phyloP scores from a whole-genome alignment of 2,329 filamentous ascomycete genomes.

The Colletotrichum orbiculare region DNA sequence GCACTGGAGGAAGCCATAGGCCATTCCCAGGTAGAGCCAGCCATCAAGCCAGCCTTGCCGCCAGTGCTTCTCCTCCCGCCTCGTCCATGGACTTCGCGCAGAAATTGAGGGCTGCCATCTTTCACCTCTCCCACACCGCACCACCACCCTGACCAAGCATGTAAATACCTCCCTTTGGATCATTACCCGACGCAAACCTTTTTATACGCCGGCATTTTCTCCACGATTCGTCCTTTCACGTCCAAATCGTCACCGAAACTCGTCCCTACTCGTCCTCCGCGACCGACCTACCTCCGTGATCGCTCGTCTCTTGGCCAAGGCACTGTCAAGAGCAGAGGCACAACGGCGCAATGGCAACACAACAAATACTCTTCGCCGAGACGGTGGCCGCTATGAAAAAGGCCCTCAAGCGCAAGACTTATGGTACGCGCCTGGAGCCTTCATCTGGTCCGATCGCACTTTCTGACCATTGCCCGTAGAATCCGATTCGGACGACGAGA shows the following conservation, averaged over 20 bases:
- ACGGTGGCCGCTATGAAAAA: slow-evolving; percentile 77
- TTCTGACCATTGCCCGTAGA: slow-evolving; percentile 58
- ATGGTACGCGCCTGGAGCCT: slow-evolving; percentile 56
- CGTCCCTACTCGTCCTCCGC: slow-evolving; percentile 11
- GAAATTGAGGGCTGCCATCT: slow-evolving; percentile 36
- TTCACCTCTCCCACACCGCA: slow-evolving; percentile 30
- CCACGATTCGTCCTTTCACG: not conserved
- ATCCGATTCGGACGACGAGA: slow-evolving; percentile 80
- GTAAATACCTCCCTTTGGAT: slow-evolving; percentile 27
- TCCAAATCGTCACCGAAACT: slow-evolving; percentile 1
- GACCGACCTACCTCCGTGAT: slow-evolving; percentile 24
- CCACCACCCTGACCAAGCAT: slow-evolving; percentile 4
- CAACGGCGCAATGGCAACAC: slow-evolving; percentile 53
- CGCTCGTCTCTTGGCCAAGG: slow-evolving; percentile 14
- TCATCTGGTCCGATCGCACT: slow-evolving; percentile 1
- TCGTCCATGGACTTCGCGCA: slow-evolving; percentile 37
- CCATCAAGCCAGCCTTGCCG: slow-evolving; percentile 34
- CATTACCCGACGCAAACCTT: slow-evolving; percentile 3
- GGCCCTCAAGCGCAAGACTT: slow-evolving; percentile 72
- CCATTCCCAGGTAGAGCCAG: slow-evolving; percentile 9
- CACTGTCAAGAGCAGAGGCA: slow-evolving; percentile 19
- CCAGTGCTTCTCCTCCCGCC: slow-evolving; percentile 36
- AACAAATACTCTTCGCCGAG: slow-evolving; percentile 73
- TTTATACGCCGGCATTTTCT: not conserved
- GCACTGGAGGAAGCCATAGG: slow-evolving; percentile 5